phyloP scores from a whole-genome alignment of 192 early-diverging fungal genomes.

The Jimgerdemannia lactiflua region DNA sequence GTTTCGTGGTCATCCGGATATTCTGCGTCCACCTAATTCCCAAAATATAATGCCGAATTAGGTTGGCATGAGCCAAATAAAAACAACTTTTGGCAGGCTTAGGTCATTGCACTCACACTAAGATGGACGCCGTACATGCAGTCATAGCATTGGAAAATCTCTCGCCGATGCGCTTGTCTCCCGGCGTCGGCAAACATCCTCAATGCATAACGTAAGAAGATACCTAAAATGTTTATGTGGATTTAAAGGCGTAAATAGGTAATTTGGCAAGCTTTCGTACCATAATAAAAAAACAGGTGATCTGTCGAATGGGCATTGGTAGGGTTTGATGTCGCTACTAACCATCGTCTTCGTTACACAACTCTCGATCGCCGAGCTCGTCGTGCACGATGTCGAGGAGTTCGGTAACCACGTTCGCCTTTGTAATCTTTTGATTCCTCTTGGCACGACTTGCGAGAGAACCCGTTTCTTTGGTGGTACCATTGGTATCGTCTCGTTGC shows the following conservation, averaged over 20 bases:
- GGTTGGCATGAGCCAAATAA: neutral
- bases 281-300: neutral
- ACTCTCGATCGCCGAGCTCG: constrained; percentile 55
- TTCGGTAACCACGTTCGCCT: constrained; percentile 27
- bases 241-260: neutral
- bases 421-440: neutral
- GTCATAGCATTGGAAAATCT: constrained; percentile 64
- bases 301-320: neutral
- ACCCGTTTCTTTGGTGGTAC: neutral
- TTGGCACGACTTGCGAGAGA: constrained; percentile 10
- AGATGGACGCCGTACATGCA: constrained; percentile 61
- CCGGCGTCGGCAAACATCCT: constrained; percentile 33
- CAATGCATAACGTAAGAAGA: constrained; percentile 43
- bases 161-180: constrained; percentile 34
- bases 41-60: too few relatives aligned
- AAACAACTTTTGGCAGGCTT: neutral
- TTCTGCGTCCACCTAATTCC: constrained; percentile 38
- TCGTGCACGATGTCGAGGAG: constrained; percentile 51
- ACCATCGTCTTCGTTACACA: constrained; percentile 55
- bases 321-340: constrained; percentile 5
- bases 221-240: constrained; percentile 21
- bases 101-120: constrained; percentile 36
- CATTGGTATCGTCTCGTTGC: constrained; percentile 20
- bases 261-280: neutral
- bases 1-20: constrained; percentile 53